Conservation (phyloP, 108 stramenopile species). For the Cyclostephanos invisitatus region DNA sequence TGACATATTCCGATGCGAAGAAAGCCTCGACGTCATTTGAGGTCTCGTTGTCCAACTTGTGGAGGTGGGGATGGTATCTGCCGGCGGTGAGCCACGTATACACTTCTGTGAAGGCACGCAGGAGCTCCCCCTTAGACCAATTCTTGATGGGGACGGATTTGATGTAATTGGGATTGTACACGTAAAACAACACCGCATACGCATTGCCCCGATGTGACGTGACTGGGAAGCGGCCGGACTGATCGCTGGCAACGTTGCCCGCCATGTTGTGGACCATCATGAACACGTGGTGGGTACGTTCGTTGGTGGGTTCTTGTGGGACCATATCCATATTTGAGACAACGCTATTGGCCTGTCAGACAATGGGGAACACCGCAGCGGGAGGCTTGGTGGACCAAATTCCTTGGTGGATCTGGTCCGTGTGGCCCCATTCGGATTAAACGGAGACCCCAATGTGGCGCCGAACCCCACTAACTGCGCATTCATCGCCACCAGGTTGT, state of each 20-base stretch:
- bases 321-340: not conserved
- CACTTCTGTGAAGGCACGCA: not conserved
- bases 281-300: slow-evolving; percentile 25
- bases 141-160: slow-evolving; percentile 19
- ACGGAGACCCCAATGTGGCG: too few species aligned
- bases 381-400: too few species aligned
- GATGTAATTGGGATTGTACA: slow-evolving; percentile 46
- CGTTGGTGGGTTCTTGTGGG: slow-evolving; percentile 3
- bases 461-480: too few species aligned
- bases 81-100: not conserved
- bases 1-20: not conserved
- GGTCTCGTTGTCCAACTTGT: slow-evolving; percentile 27
- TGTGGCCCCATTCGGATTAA: too few species aligned
- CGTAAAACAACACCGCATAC: not conserved
- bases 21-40: slow-evolving; percentile 1
- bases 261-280: slow-evolving; percentile 10
- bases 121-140: not conserved
- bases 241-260: slow-evolving; percentile 34
- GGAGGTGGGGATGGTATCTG: not conserved
- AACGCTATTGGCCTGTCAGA: too few species aligned
- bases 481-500: too few species aligned
- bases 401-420: too few species aligned
- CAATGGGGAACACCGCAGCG: too few species aligned
- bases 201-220: too few species aligned
- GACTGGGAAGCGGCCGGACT: slow-evolving; percentile 25